Conservation (phyloP, 2,329 filamentous ascomycete genomes). For the Fusarium sp. region DNA sequence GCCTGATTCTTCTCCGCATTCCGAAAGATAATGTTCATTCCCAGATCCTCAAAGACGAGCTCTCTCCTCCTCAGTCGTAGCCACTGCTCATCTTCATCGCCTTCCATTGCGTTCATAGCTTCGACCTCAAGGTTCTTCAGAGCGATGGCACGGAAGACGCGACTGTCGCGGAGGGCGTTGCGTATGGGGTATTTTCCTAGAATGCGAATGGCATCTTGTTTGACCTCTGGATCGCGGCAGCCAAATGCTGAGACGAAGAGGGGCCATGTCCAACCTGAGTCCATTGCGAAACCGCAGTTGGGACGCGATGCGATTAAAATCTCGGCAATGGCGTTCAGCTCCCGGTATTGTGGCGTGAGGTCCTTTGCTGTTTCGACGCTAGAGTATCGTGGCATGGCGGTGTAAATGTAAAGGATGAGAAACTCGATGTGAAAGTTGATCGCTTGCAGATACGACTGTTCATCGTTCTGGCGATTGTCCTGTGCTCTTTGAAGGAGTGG, state of each 20-base stretch:
- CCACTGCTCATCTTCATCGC: slow-evolving; percentile 50
- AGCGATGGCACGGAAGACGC: slow-evolving; percentile 52
- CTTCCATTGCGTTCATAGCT: slow-evolving; percentile 44
- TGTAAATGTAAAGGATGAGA: slow-evolving; percentile 53
- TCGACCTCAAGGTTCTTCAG: slow-evolving; percentile 51
- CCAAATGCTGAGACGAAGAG: slow-evolving; percentile 54
- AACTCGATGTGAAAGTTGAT: slow-evolving; percentile 55
- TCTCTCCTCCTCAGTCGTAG: slow-evolving; percentile 50
- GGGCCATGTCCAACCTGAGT: slow-evolving; percentile 57
- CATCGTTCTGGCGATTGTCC: slow-evolving; percentile 37
- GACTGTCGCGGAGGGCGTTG: slow-evolving; percentile 56
- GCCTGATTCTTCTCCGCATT: slow-evolving; percentile 45
- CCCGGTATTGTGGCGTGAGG: slow-evolving; percentile 54
- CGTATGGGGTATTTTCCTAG: slow-evolving; percentile 53
- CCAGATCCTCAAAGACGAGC: slow-evolving; percentile 51
- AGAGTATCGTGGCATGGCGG: slow-evolving; percentile 50
- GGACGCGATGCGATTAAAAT: slow-evolving; percentile 48
- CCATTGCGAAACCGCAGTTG: slow-evolving; percentile 56
- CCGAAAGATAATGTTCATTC: slow-evolving; percentile 50
- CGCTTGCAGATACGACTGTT: slow-evolving; percentile 47
- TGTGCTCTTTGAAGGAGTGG: slow-evolving; percentile 46
- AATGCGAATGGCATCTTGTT: slow-evolving; percentile 53
- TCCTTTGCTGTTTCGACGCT: slow-evolving; percentile 48
- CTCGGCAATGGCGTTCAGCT: slow-evolving; percentile 52
- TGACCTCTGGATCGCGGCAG: slow-evolving; percentile 51